Evolutionary conservation across 352 stramenopile species (phyloP).

Genomic region (Pythium monospermum): DNA sequence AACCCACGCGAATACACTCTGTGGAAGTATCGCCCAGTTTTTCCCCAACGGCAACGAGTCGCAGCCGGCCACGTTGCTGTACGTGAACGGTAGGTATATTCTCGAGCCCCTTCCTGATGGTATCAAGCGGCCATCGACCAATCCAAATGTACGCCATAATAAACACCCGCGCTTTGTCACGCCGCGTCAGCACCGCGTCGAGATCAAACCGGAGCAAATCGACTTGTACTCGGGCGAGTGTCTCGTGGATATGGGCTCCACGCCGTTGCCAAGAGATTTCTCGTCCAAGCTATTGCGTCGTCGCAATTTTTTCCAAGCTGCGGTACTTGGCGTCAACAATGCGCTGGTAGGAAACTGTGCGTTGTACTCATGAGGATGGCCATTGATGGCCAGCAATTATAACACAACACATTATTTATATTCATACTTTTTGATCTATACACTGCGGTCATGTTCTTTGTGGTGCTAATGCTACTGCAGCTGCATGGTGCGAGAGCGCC

Average conservation of each 20-base stretch:
- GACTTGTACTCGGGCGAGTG: background rate
- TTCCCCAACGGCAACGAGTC: slow-evolving; percentile 17
- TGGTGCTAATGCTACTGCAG: background rate
- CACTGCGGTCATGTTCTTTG: background rate
- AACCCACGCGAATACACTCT: slow-evolving; percentile 44
- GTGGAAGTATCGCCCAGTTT: slow-evolving; percentile 59
- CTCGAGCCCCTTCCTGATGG: slow-evolving; percentile 34
- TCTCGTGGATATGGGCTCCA: background rate
- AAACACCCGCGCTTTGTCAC: slow-evolving; percentile 41
- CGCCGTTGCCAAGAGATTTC: background rate
- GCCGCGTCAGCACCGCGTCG: slow-evolving; percentile 26
- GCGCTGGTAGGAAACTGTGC: background rate
- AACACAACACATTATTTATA: background rate
- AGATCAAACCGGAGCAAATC: background rate
- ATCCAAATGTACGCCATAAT: slow-evolving; percentile 36
- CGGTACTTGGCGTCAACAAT: background rate
- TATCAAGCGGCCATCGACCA: background rate
- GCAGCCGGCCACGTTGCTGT: slow-evolving; percentile 26
- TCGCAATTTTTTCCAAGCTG: background rate
- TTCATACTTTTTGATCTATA: background rate
- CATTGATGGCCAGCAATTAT: background rate
- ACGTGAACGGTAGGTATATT: slow-evolving; percentile 46
- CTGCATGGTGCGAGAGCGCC: background rate
- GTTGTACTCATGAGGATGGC: background rate
- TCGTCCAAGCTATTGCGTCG: background rate